These are phyloP conservation scores for Hyphodiscus sp. DNA, from an alignment of 2,329 filamentous ascomycete species.

Conservation along the genomic window DNA sequence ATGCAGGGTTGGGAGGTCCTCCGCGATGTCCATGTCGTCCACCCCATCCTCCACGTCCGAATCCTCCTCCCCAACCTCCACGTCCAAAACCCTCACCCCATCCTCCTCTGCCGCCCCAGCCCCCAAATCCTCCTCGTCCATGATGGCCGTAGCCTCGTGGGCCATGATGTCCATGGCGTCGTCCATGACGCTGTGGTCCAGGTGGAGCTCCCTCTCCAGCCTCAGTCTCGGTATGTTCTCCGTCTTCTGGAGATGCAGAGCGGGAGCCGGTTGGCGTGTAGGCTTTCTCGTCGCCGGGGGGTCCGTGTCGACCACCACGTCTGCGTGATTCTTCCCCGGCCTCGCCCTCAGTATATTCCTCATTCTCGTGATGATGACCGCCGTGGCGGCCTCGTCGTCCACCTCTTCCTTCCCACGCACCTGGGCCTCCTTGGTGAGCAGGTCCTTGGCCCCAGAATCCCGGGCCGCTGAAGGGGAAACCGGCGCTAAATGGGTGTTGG, in stretches of 20 bases:
- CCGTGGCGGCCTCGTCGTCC: slow-evolving; percentile 18
- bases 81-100: not conserved
- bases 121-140: slow-evolving; percentile 5
- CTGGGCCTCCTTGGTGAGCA: slow-evolving; percentile 1
- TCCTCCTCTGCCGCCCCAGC: not conserved
- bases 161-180: slow-evolving; percentile 12
- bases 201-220: slow-evolving; percentile 5
- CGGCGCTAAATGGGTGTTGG: slow-evolving; percentile 7
- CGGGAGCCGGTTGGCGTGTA: slow-evolving; percentile 11
- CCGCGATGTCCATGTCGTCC: slow-evolving; percentile 17
- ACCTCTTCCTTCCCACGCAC: slow-evolving; percentile 14
- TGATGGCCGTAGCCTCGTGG: slow-evolving; percentile 8
- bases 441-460: not conserved
- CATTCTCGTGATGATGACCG: slow-evolving; percentile 7
- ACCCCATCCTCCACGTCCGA: slow-evolving; percentile 7
- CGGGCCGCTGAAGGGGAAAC: slow-evolving; percentile 10
- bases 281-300: slow-evolving; percentile 9
- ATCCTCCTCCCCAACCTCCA: not conserved
- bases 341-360: slow-evolving; percentile 2
- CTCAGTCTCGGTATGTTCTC: slow-evolving; percentile 12
- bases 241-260: slow-evolving; percentile 11
- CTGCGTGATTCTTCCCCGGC: not conserved
- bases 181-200: slow-evolving; percentile 10
- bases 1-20: slow-evolving; percentile 19
- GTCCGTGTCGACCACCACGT: slow-evolving; percentile 1